Evolutionary conservation across 768 basidiomycete genomes (phyloP).

Genomic region (Chalciporus pseudorubinellus): DNA sequence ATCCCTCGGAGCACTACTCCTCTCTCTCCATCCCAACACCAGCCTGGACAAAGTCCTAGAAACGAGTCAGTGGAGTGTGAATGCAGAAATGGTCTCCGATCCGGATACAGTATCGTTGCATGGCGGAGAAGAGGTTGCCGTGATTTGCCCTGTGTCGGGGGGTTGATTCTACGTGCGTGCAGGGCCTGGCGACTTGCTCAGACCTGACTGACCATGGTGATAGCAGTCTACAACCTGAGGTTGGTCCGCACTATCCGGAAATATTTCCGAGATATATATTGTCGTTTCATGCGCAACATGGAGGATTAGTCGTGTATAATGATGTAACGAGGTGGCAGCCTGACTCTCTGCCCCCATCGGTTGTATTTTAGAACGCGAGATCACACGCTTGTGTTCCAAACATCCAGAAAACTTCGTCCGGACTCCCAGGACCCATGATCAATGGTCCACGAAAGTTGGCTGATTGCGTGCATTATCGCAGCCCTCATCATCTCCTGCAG

Average conservation of each 20-base stretch:
- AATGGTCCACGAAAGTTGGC: not conserved
- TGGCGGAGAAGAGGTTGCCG: slow-evolving; percentile 75
- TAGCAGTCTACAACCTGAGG: no score
- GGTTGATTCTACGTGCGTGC: slow-evolving; percentile 41
- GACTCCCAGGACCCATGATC: not conserved
- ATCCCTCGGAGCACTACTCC: slow-evolving; percentile 49
- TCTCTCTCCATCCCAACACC: slow-evolving; percentile 51
- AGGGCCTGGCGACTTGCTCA: not conserved
- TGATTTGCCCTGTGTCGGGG: slow-evolving; percentile 82
- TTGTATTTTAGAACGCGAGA: not conserved
- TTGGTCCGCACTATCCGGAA: no score
- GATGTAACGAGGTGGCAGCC: no score
- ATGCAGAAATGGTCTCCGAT: slow-evolving; percentile 76
- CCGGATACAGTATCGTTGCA: slow-evolving; percentile 45
- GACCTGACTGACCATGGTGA: no score
- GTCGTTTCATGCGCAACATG: no score
- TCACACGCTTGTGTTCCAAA: not conserved
- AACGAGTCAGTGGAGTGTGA: slow-evolving; percentile 72
- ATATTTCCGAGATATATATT: no score
- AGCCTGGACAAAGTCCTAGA: slow-evolving; percentile 52
- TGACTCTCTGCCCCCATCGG: no score
- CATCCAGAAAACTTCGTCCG: no score
- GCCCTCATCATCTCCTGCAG: not conserved
- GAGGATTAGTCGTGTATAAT: no score
- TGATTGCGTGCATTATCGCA: not conserved